Percentiles rank a stretch among this genome's conserved stretches.
phyloP scores from a whole-genome alignment of 345 rosid species.

The Camelina sativa region DNA sequence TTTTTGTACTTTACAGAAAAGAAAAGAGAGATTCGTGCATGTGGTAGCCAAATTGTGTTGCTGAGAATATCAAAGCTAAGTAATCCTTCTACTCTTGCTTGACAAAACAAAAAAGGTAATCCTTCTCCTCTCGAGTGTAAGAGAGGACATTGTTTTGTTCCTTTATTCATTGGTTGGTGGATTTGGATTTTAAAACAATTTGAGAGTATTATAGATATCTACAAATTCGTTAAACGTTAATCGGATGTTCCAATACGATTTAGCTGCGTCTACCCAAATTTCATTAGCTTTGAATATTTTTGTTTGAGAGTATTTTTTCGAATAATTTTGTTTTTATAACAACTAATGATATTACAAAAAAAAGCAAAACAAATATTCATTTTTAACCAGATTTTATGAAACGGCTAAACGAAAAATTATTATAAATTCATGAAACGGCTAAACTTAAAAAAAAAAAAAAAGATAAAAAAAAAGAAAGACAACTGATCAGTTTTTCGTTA shows the following conservation, averaged over 20 bases:
- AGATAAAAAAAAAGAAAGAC: not conserved
- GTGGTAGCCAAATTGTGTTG: slow-evolving; percentile 29
- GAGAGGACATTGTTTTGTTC: slow-evolving; percentile 14
- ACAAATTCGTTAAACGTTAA: not conserved
- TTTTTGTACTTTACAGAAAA: not conserved
- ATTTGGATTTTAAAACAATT: not conserved
- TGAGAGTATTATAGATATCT: not conserved
- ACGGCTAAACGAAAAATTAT: too few species aligned
- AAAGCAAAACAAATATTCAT: too few species aligned
- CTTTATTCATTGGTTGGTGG: slow-evolving; percentile 19
- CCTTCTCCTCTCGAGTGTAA: not conserved
- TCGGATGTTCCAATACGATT: not conserved
- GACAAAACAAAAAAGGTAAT: too few species aligned
- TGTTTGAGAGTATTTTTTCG: too few species aligned
- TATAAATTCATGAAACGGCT: not conserved
- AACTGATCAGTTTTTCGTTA: not conserved
- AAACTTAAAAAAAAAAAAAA: not conserved
- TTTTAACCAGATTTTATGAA: too few species aligned
- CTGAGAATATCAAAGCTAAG: slow-evolving; percentile 21
- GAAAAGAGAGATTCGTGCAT: slow-evolving; percentile 27
- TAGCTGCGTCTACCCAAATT: too few species aligned
- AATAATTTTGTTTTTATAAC: too few species aligned
- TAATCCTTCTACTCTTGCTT: too few species aligned
- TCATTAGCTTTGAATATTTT: too few species aligned
- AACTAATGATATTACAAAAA: too few species aligned